These are phyloP conservation scores for Saitoella complicata DNA, from an alignment of 805 yeast genomes.

Conservation along the genomic window DNA sequence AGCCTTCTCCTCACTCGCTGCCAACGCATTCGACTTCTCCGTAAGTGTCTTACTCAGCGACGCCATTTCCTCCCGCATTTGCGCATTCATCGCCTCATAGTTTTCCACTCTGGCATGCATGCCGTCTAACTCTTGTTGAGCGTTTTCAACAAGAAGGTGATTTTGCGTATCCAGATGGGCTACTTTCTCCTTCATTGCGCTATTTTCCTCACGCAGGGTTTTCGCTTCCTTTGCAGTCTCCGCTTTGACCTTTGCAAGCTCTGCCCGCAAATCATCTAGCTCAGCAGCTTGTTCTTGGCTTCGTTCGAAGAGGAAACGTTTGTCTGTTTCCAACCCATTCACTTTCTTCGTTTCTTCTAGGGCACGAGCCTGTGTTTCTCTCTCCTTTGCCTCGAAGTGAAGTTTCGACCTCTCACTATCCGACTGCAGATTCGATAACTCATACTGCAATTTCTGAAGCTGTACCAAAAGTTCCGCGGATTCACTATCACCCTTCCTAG, in stretches of 20 bases:
- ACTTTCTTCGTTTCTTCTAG: background rate
- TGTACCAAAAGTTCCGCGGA: no score
- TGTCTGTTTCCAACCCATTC: slow-evolving; percentile 23
- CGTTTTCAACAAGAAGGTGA: slow-evolving; percentile 1
- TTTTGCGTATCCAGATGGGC: slow-evolving; percentile 16
- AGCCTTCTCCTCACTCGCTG: slow-evolving; percentile 22
- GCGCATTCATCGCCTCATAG: slow-evolving; percentile 18
- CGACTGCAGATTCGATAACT: slow-evolving; percentile 23
- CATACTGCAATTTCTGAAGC: slow-evolving; percentile 19
- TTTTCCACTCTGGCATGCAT: slow-evolving; percentile 10
- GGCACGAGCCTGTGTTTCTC: slow-evolving; percentile 15
- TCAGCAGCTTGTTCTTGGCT: slow-evolving; percentile 19
- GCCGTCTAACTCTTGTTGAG: slow-evolving; percentile 14
- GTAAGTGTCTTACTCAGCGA: slow-evolving; percentile 3
- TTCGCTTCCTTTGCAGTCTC: slow-evolving; percentile 20
- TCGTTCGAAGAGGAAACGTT: slow-evolving; percentile 24
- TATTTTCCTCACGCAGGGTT: slow-evolving; percentile 24
- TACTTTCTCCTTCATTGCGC: slow-evolving; percentile 11
- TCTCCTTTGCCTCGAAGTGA: slow-evolving; percentile 19
- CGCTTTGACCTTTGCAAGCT: slow-evolving; percentile 15
- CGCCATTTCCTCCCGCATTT: slow-evolving; percentile 19
- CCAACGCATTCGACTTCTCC: slow-evolving; percentile 12
- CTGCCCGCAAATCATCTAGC: slow-evolving; percentile 16
- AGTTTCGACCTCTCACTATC: slow-evolving; percentile 25
- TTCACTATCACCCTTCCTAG: no score